These are phyloP conservation scores for Neoboletus brunneissimus DNA, from an alignment of 768 basidiomycete genomes.

Conservation along the genomic window DNA sequence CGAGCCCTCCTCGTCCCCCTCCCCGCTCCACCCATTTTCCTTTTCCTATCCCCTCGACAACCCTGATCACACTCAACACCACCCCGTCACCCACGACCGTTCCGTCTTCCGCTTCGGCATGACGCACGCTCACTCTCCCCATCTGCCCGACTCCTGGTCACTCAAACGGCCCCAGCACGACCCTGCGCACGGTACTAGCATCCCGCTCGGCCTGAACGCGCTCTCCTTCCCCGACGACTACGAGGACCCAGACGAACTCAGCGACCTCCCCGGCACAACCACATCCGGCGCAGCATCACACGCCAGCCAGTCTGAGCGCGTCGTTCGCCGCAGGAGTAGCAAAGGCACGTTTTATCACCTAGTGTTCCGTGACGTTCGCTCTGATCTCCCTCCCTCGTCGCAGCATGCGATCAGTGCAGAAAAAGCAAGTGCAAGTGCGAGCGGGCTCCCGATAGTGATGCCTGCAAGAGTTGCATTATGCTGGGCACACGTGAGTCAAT, in stretches of 20 bases:
- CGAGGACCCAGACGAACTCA: slow-evolving; percentile 56
- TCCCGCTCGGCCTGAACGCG: slow-evolving; percentile 25
- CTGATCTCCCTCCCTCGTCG: background rate
- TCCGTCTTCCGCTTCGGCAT: slow-evolving; percentile 29
- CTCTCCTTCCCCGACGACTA: slow-evolving; percentile 60
- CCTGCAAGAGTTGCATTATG: slow-evolving; percentile 76
- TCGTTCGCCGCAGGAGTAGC: slow-evolving; percentile 69
- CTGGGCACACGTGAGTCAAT: slow-evolving; percentile 59
- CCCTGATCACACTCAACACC: background rate
- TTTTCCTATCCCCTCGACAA: slow-evolving; percentile 23
- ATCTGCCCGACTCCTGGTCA: slow-evolving; percentile 22
- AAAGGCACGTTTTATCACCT: slow-evolving; percentile 49
- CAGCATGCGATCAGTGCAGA: slow-evolving; percentile 86
- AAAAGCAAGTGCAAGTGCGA: slow-evolving; percentile 92
- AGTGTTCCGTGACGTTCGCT: background rate
- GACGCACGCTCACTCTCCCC: slow-evolving; percentile 13
- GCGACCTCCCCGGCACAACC: slow-evolving; percentile 38
- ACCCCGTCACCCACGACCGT: background rate
- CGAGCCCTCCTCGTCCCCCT: slow-evolving; percentile 24
- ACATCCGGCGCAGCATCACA: slow-evolving; percentile 21
- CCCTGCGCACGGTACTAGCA: slow-evolving; percentile 8
- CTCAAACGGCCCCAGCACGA: slow-evolving; percentile 17
- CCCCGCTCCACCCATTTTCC: slow-evolving; percentile 20
- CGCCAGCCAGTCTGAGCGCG: slow-evolving; percentile 39
- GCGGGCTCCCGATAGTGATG: slow-evolving; percentile 53